Base-by-base conservation (phyloP, 1,284 basidiomycete species). In the Inonotus hispidus region DNA sequence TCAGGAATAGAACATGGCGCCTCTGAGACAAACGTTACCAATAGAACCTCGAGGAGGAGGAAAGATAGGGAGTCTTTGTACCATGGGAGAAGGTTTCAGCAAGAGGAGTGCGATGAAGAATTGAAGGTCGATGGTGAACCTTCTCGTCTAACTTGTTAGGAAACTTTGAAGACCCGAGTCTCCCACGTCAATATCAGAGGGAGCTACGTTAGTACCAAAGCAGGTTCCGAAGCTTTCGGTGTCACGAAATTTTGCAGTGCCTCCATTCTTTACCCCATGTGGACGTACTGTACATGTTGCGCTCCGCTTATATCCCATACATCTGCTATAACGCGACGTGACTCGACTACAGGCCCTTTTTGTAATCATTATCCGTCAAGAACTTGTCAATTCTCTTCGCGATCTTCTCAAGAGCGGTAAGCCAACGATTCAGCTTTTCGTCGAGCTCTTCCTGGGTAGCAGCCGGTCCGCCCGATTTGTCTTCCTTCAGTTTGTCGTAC, bases 401-500 rank as follows among this genome's bases (percentile, higher is more conserved):
- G 45, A 64, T 61, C 27, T 45, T 3, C 14, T 54, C 63, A 19
- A 64, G 47, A 13, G 59, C 55, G 13, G 14, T 49, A 35, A 64
- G 41, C 63, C 63, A 64, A 23, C 37, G n/a, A 19, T 61, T 54
- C 32, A 64, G 39, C 14, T 45, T 37, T 16, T 37, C 49, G 50
- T 61, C 52, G 7, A 61, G 43, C 8, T 60, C 53, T 29, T 53
- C 59, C 45, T 64, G 35, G 16, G 62, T 56, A 45, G 53, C 58
- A 8, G 45, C 29, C 13, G 45, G 39, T 8, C 58, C 62, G 5
- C 59, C 58, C 14, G 21, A 38, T 29, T 63, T 55, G 47, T 63
- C 62, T 50, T 63, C 58, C 21, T 53, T 56, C n/a, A 86, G 74
- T 72, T 84, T 84, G 63, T 73, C 74, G 73, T 82, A 84, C 67